phyloP scores from a whole-genome alignment of 2,329 filamentous ascomycete genomes.

The Pseudovirgaria hyperparasitica region DNA sequence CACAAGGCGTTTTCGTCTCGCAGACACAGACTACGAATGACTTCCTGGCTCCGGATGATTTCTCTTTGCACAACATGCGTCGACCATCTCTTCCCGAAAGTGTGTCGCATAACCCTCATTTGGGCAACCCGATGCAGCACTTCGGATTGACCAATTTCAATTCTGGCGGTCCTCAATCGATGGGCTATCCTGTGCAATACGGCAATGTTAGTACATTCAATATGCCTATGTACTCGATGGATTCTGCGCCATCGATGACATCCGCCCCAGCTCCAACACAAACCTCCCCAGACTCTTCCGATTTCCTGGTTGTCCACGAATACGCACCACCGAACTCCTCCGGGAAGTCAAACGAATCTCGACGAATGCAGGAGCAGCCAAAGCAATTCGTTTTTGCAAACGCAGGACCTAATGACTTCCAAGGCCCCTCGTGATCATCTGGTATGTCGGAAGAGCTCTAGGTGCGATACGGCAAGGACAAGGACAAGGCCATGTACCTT shows the following conservation, averaged over 20 bases:
- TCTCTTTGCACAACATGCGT: slow-evolving; percentile 20
- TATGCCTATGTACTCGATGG: slow-evolving; percentile 16
- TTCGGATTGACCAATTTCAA: no score
- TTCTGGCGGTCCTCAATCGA: no score
- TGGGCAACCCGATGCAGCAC: slow-evolving; percentile 12
- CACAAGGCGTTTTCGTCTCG: slow-evolving; percentile 20
- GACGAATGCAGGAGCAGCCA: slow-evolving; percentile 18
- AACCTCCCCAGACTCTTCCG: slow-evolving; percentile 15
- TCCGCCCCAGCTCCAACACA: slow-evolving; percentile 15
- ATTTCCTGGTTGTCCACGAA: slow-evolving; percentile 34
- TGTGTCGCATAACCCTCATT: slow-evolving; percentile 12
- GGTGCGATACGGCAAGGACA: no score
- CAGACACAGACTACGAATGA: slow-evolving; percentile 18
- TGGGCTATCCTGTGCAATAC: slow-evolving; percentile 13
- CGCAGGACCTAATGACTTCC: slow-evolving; percentile 32
- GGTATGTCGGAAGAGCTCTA: no score
- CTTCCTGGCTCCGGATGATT: slow-evolving; percentile 21
- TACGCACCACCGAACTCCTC: slow-evolving; percentile 32
- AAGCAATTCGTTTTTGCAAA: slow-evolving; percentile 38
- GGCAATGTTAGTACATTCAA: slow-evolving; percentile 10
- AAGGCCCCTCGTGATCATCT: no score
- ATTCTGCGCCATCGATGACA: slow-evolving; percentile 14
- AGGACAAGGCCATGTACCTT: no score
- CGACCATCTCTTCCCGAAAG: slow-evolving; percentile 22
- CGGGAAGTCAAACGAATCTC: slow-evolving; percentile 16